A percentile compares a stretch with the other conserved stretches of the same genome.
Conservation (phyloP, 2,329 filamentous ascomycete genomes). For the Hypoxylon sp. region DNA sequence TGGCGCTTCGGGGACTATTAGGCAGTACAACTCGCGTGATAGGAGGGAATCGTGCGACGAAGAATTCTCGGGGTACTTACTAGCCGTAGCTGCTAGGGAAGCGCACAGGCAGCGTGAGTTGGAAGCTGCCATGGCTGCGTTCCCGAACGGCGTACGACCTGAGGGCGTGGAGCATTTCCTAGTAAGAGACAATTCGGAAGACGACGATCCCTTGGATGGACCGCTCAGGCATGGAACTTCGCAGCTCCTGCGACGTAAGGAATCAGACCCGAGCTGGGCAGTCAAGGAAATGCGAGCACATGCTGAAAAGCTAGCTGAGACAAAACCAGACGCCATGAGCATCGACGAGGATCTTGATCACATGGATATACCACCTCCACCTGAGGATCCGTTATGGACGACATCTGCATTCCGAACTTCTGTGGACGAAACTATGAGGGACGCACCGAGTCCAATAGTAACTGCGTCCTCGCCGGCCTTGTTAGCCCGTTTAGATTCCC, state of each 20-base stretch:
- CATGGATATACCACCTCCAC: slow-evolving; percentile 50
- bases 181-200: slow-evolving; percentile 72
- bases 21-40: slow-evolving; percentile 54
- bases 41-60: slow-evolving; percentile 80
- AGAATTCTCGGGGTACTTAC: slow-evolving; percentile 78
- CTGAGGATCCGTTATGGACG: slow-evolving; percentile 49
- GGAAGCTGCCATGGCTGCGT: slow-evolving; percentile 80
- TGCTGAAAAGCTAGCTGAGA: slow-evolving; percentile 71
- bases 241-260: slow-evolving; percentile 64
- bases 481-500: slow-evolving; percentile 34
- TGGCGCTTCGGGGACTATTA: slow-evolving; percentile 47
- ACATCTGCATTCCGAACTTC: slow-evolving; percentile 45
- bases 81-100: slow-evolving; percentile 82
- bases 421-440: slow-evolving; percentile 43
- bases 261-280: slow-evolving; percentile 77
- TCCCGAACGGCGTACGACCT: slow-evolving; percentile 76
- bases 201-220: slow-evolving; percentile 60
- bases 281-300: slow-evolving; percentile 84
- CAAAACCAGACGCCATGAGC: slow-evolving; percentile 55
- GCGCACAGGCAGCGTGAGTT: slow-evolving; percentile 80
- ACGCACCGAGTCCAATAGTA: slow-evolving; percentile 43
- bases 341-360: slow-evolving; percentile 50
- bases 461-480: slow-evolving; percentile 44
- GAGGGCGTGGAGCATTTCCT: slow-evolving; percentile 79
- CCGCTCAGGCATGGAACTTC: slow-evolving; percentile 54